Base-by-base conservation (phyloP, 345 rosid genomes). In the Acer negundo region DNA sequence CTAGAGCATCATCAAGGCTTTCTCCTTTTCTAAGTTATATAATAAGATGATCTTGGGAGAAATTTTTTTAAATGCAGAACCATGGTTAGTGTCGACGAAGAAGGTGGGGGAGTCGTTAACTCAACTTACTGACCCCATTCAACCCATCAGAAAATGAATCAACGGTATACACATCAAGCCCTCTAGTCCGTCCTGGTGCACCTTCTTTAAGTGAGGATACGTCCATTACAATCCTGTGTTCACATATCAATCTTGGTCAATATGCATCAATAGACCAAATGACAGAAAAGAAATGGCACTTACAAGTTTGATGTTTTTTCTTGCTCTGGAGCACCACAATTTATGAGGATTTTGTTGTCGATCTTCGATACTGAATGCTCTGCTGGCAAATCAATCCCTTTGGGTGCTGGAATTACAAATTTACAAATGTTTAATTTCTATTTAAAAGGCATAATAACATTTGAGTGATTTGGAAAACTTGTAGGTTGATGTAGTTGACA, bases 141-240 rank as follows among this genome's bases (percentile, higher is more conserved):
- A 89, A 76, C 31, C 83, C 80, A 68, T 89, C 84, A 0, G 87
- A 86, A 81, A 85, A 87, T 11, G 89, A 87, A 82, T 86, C 84
- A 2, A 88, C 44, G 1, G 85, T 47, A 62, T 82, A 79, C 58
- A 91, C 80, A 20, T 83, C 83, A 20, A 96, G 85, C 76, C 97
- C 99, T 78, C 99, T 88, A 19, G 99, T 96, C 84, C 92, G 87
- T 72, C 97, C 90, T 0, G 99, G 97, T 38, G 97, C 97, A 42
- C 99, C 99, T 2, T 93, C 97, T 49, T 84, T 90, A 19, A 91
- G 87, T 6, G 87, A 70, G 73, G 97, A 91, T 58, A 89, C 83
- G 77, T 96, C 97, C 92, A 94, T 75, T 49, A 84, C 93, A 28
- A 89, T 86, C 87, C 99, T 95, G 87, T 66, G 22, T 49, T 59